phyloP scores from a whole-genome alignment of 2,329 filamentous ascomycete species.

The Thielaviopsis punctulata region DNA sequence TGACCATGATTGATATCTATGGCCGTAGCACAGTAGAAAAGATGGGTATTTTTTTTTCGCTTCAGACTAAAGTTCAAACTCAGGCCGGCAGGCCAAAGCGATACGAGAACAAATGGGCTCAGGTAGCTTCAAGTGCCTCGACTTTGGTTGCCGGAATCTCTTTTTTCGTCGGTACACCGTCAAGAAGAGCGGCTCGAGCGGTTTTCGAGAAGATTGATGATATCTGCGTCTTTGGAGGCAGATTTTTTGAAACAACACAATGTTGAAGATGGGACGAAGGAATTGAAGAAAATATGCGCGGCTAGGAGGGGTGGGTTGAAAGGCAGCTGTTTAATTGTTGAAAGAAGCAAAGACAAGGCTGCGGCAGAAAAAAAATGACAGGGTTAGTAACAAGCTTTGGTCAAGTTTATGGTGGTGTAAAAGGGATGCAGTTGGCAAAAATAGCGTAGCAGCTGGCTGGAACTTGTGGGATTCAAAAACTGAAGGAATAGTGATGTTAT shows the following conservation, averaged over 20 bases:
- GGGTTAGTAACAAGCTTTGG: slow-evolving; percentile 9
- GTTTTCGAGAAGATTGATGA: neutral
- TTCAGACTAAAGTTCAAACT: neutral
- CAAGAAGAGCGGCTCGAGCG: neutral
- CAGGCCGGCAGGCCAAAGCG: neutral
- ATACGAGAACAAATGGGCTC: neutral
- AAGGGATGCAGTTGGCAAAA: neutral
- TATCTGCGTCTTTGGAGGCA: neutral
- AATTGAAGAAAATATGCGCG: neutral
- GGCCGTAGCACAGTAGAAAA: slow-evolving; percentile 40
- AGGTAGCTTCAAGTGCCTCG: neutral
- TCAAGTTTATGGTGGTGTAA: neutral
- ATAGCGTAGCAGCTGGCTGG: neutral
- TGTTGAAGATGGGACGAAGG: neutral
- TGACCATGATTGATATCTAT: slow-evolving; percentile 36
- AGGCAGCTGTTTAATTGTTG: neutral
- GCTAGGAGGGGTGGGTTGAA: neutral
- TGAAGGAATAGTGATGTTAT: neutral
- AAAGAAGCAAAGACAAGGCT: slow-evolving; percentile 12
- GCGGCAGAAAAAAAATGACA: slow-evolving; percentile 10
- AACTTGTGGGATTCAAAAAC: neutral
- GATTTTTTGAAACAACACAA: neutral
- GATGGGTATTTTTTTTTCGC: neutral
- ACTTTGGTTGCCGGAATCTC: neutral
- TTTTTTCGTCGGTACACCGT: neutral